A percentile compares a stretch with the other conserved stretches of the same genome.
These are phyloP conservation scores for Corymbia citriodora DNA, from an alignment of 441 rosid genomes.

Conservation along the genomic window DNA sequence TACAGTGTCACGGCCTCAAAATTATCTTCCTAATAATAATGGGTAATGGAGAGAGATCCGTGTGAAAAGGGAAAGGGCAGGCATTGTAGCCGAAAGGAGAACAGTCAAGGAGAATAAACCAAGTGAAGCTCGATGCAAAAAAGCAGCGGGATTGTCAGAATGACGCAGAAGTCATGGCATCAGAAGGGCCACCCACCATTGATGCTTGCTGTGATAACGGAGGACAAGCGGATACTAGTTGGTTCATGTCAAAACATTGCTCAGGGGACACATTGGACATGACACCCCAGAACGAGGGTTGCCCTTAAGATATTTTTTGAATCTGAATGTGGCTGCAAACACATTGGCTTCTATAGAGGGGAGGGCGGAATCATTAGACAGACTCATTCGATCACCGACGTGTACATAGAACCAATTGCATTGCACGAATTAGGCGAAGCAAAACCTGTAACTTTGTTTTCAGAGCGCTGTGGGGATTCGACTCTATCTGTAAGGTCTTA, in stretches of 20 bases:
- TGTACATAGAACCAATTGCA: not conserved
- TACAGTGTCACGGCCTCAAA: not conserved
- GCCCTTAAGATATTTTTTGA: not conserved
- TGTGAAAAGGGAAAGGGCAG: not conserved
- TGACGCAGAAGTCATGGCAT: not conserved
- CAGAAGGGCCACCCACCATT: not conserved
- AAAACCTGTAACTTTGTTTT: not conserved
- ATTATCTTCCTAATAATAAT: not conserved
- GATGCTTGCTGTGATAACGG: not conserved
- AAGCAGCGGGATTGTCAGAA: not conserved
- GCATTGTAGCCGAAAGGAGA: not conserved
- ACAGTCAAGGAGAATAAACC: not conserved
- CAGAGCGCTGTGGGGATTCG: not conserved
- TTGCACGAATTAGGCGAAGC: not conserved
- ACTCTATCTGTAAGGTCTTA: not conserved
- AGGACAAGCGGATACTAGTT: not conserved
- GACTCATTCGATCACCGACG: not conserved
- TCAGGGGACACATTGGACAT: not conserved
- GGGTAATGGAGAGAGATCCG: not conserved
- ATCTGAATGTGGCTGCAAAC: not conserved
- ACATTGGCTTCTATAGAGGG: not conserved
- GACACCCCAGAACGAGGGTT: not conserved
- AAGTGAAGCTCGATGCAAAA: not conserved
- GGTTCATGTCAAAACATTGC: not conserved
- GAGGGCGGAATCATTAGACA: not conserved